phyloP scores from a whole-genome alignment of 2,329 filamentous ascomycete genomes.

The Diplocarpon rosae region DNA sequence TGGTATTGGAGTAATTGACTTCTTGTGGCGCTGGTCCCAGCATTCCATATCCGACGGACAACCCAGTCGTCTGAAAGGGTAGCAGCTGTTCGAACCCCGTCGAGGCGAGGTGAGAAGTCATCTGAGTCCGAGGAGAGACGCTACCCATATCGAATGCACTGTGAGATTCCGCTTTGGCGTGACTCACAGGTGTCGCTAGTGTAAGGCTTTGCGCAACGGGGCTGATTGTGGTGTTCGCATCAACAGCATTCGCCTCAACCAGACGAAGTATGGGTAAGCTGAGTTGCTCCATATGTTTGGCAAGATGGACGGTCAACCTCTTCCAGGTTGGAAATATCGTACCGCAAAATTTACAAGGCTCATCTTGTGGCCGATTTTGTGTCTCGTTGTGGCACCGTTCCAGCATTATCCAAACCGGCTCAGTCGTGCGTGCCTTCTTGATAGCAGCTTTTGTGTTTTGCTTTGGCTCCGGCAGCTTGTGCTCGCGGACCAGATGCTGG shows the following conservation, averaged over 20 bases:
- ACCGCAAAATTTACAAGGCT: slow-evolving; percentile 80
- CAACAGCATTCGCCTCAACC: slow-evolving; percentile 40
- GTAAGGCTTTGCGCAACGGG: slow-evolving; percentile 41
- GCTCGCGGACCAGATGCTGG: slow-evolving; percentile 83
- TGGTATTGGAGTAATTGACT: slow-evolving; percentile 12
- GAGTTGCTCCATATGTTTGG: slow-evolving; percentile 90
- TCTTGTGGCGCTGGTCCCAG: slow-evolving; percentile 13
- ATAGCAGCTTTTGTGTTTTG: slow-evolving; percentile 61
- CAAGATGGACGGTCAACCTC: slow-evolving; percentile 85
- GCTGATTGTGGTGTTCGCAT: slow-evolving; percentile 55
- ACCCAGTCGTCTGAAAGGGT: slow-evolving; percentile 13
- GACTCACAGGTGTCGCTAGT: slow-evolving; percentile 20
- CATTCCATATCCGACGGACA: slow-evolving; percentile 13
- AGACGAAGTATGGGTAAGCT: slow-evolving; percentile 66
- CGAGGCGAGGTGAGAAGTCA: slow-evolving; percentile 14
- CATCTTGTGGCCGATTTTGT: slow-evolving; percentile 51
- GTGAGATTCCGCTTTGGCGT: slow-evolving; percentile 18
- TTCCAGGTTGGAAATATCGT: slow-evolving; percentile 78
- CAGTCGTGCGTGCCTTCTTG: slow-evolving; percentile 44
- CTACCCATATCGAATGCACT: slow-evolving; percentile 21
- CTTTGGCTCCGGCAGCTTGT: slow-evolving; percentile 76
- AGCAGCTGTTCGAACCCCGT: slow-evolving; percentile 15
- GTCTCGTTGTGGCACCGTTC: slow-evolving; percentile 69
- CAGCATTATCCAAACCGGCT: slow-evolving; percentile 66
- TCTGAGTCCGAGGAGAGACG: slow-evolving; percentile 19